Conservation (phyloP, 2,329 filamentous ascomycete species). For the Botrytis pseudocinerea region DNA sequence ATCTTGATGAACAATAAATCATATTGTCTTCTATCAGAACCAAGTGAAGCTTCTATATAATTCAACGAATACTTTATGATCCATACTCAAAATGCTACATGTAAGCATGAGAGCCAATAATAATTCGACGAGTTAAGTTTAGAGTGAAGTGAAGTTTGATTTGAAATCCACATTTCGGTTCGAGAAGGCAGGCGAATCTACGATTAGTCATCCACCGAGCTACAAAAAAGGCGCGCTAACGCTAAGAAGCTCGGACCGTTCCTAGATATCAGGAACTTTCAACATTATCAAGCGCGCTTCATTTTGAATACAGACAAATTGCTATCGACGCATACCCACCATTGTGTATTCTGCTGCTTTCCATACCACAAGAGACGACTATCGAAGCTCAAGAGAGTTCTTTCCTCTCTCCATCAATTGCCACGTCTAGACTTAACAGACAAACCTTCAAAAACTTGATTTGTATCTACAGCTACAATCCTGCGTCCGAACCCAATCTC, state of each 20-base stretch:
- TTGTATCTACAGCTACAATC: background rate
- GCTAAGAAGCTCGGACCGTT: conserved; percentile 15
- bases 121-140: background rate
- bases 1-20: background rate
- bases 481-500: background rate
- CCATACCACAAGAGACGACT: background rate
- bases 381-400: background rate
- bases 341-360: background rate
- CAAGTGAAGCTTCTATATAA: background rate
- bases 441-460: background rate
- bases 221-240: conserved; percentile 5
- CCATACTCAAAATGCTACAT: background rate
- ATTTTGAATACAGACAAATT: conserved; percentile 2
- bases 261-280: conserved; percentile 21
- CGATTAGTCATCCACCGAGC: conserved; percentile 10
- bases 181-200: background rate
- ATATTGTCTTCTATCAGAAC: background rate
- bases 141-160: conserved; percentile 7
- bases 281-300: conserved; percentile 11
- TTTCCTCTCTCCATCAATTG: background rate
- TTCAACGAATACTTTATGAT: background rate
- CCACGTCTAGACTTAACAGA: background rate
- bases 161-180: conserved; percentile 6
- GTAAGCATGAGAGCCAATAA: background rate
- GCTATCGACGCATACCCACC: background rate